These are phyloP conservation scores for Dinochytrium kinnereticum DNA, from an alignment of 371 early-diverging fungal genomes.

Conservation along the genomic window DNA sequence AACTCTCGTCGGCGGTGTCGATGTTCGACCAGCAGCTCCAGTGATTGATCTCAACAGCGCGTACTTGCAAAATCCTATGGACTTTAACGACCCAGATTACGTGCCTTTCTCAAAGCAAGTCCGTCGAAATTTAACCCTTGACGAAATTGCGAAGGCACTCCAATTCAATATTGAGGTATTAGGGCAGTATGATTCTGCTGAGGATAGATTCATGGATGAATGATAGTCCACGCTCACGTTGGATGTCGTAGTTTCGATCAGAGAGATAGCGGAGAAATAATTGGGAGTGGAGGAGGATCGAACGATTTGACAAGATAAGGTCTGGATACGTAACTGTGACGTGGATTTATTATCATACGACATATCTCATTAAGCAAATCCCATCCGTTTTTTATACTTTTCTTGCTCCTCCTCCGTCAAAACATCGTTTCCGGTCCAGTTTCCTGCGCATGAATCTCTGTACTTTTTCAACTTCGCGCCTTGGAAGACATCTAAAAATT, in stretches of 20 bases:
- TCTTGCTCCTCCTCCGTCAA: conserved; percentile 33
- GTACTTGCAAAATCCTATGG: background rate
- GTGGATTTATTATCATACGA: too few relatives aligned
- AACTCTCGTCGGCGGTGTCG: background rate
- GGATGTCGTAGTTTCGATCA: too few relatives aligned
- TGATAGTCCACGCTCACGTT: background rate
- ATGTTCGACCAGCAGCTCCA: background rate
- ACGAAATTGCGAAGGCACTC: background rate
- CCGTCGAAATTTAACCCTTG: background rate
- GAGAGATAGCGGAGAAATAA: too few relatives aligned
- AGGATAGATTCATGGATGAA: background rate
- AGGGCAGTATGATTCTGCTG: background rate
- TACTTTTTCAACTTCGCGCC: conserved; percentile 24
- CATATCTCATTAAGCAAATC: conserved; percentile 24
- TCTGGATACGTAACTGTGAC: too few relatives aligned
- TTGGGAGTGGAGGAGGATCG: too few relatives aligned
- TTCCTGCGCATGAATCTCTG: conserved; percentile 39
- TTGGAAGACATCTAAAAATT: conserved; percentile 37
- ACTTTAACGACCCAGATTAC: background rate
- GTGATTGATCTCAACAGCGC: background rate
- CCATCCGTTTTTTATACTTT: conserved; percentile 39
- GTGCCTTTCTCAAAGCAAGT: background rate
- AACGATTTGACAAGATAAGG: too few relatives aligned
- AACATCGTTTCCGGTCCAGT: conserved; percentile 38
- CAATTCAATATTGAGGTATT: background rate